phyloP scores from a whole-genome alignment of 2,329 filamentous ascomycete genomes.

The Trichoderma sp. region DNA sequence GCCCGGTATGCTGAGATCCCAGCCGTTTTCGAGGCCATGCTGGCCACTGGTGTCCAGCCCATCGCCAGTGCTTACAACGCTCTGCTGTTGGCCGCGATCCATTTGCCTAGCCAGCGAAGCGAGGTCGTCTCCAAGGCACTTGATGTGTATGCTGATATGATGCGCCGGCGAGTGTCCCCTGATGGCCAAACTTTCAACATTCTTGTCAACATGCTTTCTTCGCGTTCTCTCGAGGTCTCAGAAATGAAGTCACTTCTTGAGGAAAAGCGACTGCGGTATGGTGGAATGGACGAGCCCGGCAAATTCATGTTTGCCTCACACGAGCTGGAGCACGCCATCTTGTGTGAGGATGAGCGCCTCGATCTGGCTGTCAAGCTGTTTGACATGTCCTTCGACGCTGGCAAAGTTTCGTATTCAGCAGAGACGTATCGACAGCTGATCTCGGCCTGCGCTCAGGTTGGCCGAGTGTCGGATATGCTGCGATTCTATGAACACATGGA shows the following conservation, averaged over 20 bases:
- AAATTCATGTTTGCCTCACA: slow-evolving; percentile 87
- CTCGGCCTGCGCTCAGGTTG: slow-evolving; percentile 78
- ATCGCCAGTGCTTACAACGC: slow-evolving; percentile 89
- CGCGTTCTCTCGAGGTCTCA: slow-evolving; percentile 75
- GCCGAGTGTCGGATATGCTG: slow-evolving; percentile 83
- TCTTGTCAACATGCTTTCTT: slow-evolving; percentile 76
- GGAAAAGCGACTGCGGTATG: slow-evolving; percentile 78
- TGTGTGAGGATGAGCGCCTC: slow-evolving; percentile 83
- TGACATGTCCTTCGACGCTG: slow-evolving; percentile 64
- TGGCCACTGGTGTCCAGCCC: slow-evolving; percentile 77
- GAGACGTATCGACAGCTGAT: slow-evolving; percentile 85
- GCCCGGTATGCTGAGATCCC: slow-evolving; percentile 84
- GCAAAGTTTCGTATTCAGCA: slow-evolving; percentile 66
- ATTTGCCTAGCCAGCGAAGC: slow-evolving; percentile 73
- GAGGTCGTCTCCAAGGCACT: slow-evolving; percentile 87
- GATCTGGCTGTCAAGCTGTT: slow-evolving; percentile 84
- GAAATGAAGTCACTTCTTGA: slow-evolving; percentile 71
- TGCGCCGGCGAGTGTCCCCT: slow-evolving; percentile 76
- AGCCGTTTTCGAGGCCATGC: slow-evolving; percentile 84
- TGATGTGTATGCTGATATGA: slow-evolving; percentile 96
- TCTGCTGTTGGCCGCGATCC: slow-evolving; percentile 78
- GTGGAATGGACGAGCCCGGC: slow-evolving; percentile 77
- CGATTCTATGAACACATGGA: slow-evolving; percentile 92
- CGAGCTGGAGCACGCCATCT: slow-evolving; percentile 80
- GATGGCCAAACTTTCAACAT: slow-evolving; percentile 86